Conservation (phyloP, 805 yeast species). For the Candida sakaeoensis region DNA sequence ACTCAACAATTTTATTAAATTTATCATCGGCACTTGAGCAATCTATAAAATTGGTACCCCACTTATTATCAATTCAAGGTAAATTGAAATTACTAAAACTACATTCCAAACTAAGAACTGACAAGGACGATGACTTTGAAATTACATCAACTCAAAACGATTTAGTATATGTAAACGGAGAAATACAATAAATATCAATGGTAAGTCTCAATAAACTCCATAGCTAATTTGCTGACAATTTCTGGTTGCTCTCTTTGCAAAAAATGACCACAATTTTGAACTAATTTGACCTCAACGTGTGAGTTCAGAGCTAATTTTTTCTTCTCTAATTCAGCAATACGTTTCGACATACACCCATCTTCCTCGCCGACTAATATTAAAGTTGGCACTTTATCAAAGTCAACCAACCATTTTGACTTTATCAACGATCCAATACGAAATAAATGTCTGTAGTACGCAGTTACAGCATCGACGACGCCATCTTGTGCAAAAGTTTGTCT, state of each 20-base stretch:
- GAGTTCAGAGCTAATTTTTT: conserved; percentile 13
- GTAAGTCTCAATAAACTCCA: conserved; percentile 25
- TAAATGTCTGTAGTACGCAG: conserved; percentile 37
- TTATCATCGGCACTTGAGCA: conserved; percentile 55
- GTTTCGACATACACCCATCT: conserved; percentile 37
- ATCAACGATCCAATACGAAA: conserved; percentile 18
- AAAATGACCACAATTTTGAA: conserved; percentile 34
- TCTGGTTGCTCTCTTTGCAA: conserved; percentile 37
- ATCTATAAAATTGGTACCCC: conserved; percentile 58
- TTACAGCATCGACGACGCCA: conserved; percentile 28
- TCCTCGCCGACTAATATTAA: conserved; percentile 32
- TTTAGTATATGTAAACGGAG: conserved; percentile 38
- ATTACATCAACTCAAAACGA: conserved; percentile 15
- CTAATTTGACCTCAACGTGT: conserved; percentile 22
- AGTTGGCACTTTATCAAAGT: conserved; percentile 34
- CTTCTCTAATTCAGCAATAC: conserved; percentile 24
- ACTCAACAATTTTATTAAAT: conserved; percentile 41
- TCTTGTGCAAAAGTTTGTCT: conserved; percentile 23
- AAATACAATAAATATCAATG: conserved; percentile 23
- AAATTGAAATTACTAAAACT: conserved; percentile 71
- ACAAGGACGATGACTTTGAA: conserved; percentile 15
- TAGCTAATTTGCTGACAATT: conserved; percentile 20
- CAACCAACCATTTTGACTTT: conserved; percentile 22
- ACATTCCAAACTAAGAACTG: conserved; percentile 66
- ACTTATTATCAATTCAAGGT: conserved; percentile 79